phyloP scores from a whole-genome alignment of 352 stramenopile genomes.

The Pythium coloratum region DNA sequence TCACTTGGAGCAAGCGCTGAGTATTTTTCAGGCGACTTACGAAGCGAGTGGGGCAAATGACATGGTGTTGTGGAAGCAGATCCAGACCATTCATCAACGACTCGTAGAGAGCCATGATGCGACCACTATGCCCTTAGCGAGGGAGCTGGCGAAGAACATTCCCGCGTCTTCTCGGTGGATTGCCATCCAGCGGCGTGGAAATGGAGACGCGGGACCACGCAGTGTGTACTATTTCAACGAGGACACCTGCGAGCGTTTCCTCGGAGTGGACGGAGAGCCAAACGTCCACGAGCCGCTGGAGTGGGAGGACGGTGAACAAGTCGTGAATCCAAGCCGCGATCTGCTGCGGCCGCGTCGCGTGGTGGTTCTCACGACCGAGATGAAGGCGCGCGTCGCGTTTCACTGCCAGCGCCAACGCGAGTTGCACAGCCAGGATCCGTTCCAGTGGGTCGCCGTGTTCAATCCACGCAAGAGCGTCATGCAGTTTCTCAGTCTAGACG shows the following conservation, averaged over 20 bases:
- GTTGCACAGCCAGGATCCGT: slow-evolving; percentile 34
- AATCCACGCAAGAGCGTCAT: slow-evolving; percentile 53
- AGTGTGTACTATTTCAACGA: slow-evolving; percentile 59
- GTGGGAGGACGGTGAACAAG: slow-evolving; percentile 42
- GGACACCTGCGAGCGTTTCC: slow-evolving; percentile 48
- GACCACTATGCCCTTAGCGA: slow-evolving; percentile 21
- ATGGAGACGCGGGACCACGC: not conserved
- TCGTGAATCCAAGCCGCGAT: slow-evolving; percentile 21
- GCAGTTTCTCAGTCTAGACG: slow-evolving; percentile 49
- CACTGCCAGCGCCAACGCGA: slow-evolving; percentile 25
- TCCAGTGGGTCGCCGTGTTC: slow-evolving; percentile 58
- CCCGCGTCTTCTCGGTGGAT: slow-evolving; percentile 66
- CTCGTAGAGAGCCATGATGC: slow-evolving; percentile 6
- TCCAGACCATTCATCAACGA: slow-evolving; percentile 3
- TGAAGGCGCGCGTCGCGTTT: slow-evolving; percentile 33
- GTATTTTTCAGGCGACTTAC: slow-evolving; percentile 18
- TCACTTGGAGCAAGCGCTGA: slow-evolving; percentile 24
- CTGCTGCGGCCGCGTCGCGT: slow-evolving; percentile 35
- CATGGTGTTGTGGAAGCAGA: slow-evolving; percentile 21
- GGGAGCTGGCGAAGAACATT: slow-evolving; percentile 34
- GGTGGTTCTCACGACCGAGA: slow-evolving; percentile 42
- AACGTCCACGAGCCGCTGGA: slow-evolving; percentile 47
- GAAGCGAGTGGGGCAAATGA: slow-evolving; percentile 6
- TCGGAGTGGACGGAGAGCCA: slow-evolving; percentile 13
- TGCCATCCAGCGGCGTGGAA: slow-evolving; percentile 25